Base-by-base conservation (phyloP, 2,329 filamentous ascomycete species). In the Neofusicoccum sp. region DNA sequence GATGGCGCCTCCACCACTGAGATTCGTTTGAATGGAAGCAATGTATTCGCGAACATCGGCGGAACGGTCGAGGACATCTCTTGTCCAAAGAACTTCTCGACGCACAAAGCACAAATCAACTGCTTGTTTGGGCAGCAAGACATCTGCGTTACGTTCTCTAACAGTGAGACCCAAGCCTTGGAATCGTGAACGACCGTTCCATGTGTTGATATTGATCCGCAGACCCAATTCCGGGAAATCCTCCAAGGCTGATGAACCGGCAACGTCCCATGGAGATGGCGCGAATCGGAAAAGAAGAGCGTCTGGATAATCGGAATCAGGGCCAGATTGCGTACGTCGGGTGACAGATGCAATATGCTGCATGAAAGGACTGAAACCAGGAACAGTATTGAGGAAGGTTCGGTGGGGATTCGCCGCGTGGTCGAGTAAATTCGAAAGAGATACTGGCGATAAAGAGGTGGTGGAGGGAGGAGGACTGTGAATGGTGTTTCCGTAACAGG, bases 51-150 rank as follows among this genome's bases (percentile, higher is more conserved):
- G 62, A 2, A 74, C 56, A 16, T 61, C 48, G 16, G 68, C 62
- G 1, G 62, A 56, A 30, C 38, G 51, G 3, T 16, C 26, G 14
- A 56, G 34, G 3, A 30, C n/a, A 12, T 24, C 12, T 20, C 45
- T 33, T 26, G 70, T 59, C 7, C 56, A 57, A 16, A 74, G 28
- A 4, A 58, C 62, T 24, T 66, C 64, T 7, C 63, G 61, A 14
- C 54, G 62, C 12, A 58, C 41, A 60, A 74, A 73, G 1, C 68
- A 67, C 8, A 75, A 45, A 45, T 75, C 73, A 4, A 62, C 56
- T 4, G 68, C 65, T 47, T 67, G 62, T 26, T 69, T 65, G 0
- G 73, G 73, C 11, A 75, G 66, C 1, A 74, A 62, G 1, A 73
- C 70, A 45, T 73, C 66, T 43, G 70, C 66, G 4, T 63, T 38